A percentile compares a stretch with the other conserved stretches of the same genome.
phyloP scores from a whole-genome alignment of 2,329 filamentous ascomycete species.

The Ustilaginoidea virens region DNA sequence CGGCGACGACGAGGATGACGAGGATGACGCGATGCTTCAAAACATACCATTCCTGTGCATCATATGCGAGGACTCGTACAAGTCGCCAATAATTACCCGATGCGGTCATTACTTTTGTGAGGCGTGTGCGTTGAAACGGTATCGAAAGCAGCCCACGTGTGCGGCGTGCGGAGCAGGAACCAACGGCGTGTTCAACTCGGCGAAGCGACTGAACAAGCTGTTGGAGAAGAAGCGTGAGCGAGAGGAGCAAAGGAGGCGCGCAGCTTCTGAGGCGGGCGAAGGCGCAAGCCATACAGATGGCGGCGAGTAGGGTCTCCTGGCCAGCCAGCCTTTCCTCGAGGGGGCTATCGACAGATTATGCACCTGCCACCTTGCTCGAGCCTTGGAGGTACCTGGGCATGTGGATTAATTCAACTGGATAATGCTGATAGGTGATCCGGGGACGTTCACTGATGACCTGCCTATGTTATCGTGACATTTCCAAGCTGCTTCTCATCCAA shows the following conservation, averaged over 20 bases:
- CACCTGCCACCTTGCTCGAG: too few relatives aligned
- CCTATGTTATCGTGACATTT: too few relatives aligned
- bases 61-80: conserved; percentile 69
- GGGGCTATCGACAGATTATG: too few relatives aligned
- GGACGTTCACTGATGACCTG: too few relatives aligned
- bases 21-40: conserved; percentile 53
- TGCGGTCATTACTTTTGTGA: conserved; percentile 97
- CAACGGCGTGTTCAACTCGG: conserved; percentile 77
- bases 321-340: conserved; percentile 23
- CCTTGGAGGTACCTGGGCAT: too few relatives aligned
- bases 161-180: conserved; percentile 76
- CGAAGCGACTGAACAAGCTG: conserved; percentile 68
- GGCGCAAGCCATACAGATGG: conserved; percentile 26
- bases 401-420: too few relatives aligned
- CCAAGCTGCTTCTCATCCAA: too few relatives aligned
- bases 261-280: conserved; percentile 34
- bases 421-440: not conserved
- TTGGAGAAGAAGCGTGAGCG: conserved; percentile 57
- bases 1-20: conserved; percentile 33
- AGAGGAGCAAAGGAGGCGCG: conserved; percentile 40
- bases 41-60: conserved; percentile 83
- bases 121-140: conserved; percentile 70
- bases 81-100: conserved; percentile 67
- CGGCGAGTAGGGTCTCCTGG: conserved; percentile 21
- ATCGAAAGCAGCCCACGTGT: conserved; percentile 74